Evolutionary conservation across 306 rosid genomes (phyloP), one percentile per base, ranked within the genome.

Genomic region (Senna tora): DNA sequence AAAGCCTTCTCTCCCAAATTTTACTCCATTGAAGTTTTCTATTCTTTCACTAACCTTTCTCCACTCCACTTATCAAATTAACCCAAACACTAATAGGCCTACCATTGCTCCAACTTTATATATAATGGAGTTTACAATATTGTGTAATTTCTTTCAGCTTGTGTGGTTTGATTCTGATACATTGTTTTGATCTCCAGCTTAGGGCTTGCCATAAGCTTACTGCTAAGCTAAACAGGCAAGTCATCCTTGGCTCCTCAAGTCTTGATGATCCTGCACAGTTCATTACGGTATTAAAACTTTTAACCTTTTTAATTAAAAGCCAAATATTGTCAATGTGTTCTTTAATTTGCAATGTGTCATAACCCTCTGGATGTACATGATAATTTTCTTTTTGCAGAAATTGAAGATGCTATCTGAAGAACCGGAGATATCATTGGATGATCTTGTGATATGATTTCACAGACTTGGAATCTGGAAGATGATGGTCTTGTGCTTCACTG

Each of bases 131-230:
- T 52, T 65, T 41, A 67, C 52, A 15, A 20, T 72, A n/a, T n/a
- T n/a, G 36, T 67, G 73, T 65, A 42, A 9, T 14, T 45, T 28
- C 38, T 41, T 30, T 67, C 39, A 2, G 75, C 34, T 54, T 76
- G 43, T 72, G 54, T 33, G 21, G 11, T 57, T 30, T 34, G 22
- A 58, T 60, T 76, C 80, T 77, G 45, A 78, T 50, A 33, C 74
- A 34, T 19, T 76, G 64, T 72, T 67, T 62, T 65, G 33, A 66
- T 77, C 71, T 69, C 54, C 98, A 94, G 98, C 97, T 94, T 28
- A 82, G 97, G 86, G 83, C 70, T 80, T 94, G 98, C 80, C 98
- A 94, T 84, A 89, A 91, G 87, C 97, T 94, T 59, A 78, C 98
- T n/a, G 71, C 82, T 22, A 91, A 91, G 78, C 80, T 94, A 85